A percentile compares a stretch with the other conserved stretches of the same genome.
Conservation (phyloP, 306 rosid genomes). For the Spatholobus suberectus region DNA sequence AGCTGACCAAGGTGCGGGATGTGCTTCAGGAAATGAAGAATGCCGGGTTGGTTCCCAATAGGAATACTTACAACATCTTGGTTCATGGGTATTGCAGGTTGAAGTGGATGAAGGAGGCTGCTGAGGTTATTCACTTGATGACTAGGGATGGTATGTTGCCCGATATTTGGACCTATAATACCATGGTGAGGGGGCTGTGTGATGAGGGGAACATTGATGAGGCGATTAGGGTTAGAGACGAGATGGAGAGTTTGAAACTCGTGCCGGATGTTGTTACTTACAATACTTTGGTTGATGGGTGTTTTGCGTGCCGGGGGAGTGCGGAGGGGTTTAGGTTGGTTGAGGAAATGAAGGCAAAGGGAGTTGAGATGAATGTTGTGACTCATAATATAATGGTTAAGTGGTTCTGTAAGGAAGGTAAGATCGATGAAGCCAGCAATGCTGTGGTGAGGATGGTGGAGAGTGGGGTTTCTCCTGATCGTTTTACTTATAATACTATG, state of each 20-base stretch:
- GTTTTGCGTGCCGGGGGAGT: slow-evolving; percentile 53
- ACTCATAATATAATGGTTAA: slow-evolving; percentile 80
- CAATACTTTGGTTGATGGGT: slow-evolving; percentile 84
- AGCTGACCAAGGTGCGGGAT: slow-evolving; percentile 61
- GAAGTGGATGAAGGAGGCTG: slow-evolving; percentile 80
- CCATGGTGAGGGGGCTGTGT: slow-evolving; percentile 70
- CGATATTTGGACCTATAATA: slow-evolving; percentile 85
- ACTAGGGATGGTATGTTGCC: slow-evolving; percentile 54
- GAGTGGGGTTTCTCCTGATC: slow-evolving; percentile 70
- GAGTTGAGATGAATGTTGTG: slow-evolving; percentile 62
- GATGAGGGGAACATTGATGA: slow-evolving; percentile 76
- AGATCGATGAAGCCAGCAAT: slow-evolving; percentile 62
- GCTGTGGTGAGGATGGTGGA: slow-evolving; percentile 62
- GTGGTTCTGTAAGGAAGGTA: slow-evolving; percentile 89
- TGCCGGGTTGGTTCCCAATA: slow-evolving; percentile 62
- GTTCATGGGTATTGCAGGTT: slow-evolving; percentile 83
- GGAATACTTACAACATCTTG: slow-evolving; percentile 72
- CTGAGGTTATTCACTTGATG: slow-evolving; percentile 73
- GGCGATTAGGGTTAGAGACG: slow-evolving; percentile 68
- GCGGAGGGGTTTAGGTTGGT: slow-evolving; percentile 58
- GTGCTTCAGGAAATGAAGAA: slow-evolving; percentile 70
- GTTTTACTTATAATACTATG: slow-evolving; percentile 80
- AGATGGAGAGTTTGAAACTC: slow-evolving; percentile 71
- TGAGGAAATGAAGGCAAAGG: slow-evolving; percentile 68
- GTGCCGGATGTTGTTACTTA: slow-evolving; percentile 80